A percentile compares a stretch with the other conserved stretches of the same genome.
Evolutionary conservation across 169 alveolate genomes (phyloP).

Genomic region (Plasmodium adleri): DNA sequence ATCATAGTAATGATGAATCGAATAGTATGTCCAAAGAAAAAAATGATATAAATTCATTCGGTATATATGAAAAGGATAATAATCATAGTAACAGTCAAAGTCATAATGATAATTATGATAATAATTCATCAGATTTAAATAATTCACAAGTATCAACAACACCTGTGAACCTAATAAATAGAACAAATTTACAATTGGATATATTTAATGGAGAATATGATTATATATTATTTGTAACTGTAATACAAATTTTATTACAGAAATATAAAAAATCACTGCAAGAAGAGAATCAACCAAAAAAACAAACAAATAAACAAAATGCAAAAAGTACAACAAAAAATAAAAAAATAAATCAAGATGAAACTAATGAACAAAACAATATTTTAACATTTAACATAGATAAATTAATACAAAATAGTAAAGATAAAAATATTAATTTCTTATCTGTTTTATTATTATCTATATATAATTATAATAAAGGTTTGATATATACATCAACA

Average conservation of each 20-base stretch:
- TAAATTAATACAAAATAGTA: constrained; percentile 40
- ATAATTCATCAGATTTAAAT: background rate
- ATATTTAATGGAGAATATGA: constrained; percentile 70
- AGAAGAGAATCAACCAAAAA: too few species aligned
- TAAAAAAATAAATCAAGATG: too few species aligned
- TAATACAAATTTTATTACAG: constrained; percentile 63
- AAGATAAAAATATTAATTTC: constrained; percentile 58
- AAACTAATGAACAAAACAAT: constrained; percentile 20
- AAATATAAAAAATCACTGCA: constrained; percentile 18
- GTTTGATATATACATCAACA: constrained; percentile 34
- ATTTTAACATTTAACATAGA: constrained; percentile 42
- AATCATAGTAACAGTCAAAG: background rate
- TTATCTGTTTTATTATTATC: constrained; percentile 63
- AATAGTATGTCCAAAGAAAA: background rate
- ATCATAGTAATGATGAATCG: background rate
- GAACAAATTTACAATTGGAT: constrained; percentile 39
- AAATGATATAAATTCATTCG: background rate
- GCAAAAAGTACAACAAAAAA: too few species aligned
- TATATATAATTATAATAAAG: constrained; percentile 64
- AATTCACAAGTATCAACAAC: background rate
- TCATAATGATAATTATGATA: too few species aligned
- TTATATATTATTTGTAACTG: constrained; percentile 56
- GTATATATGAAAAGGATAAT: background rate
- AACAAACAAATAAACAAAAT: too few species aligned
- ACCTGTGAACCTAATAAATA: constrained; percentile 4